Conservation (phyloP, 2,329 filamentous ascomycete genomes). For the Tolypocladium inflatum region DNA sequence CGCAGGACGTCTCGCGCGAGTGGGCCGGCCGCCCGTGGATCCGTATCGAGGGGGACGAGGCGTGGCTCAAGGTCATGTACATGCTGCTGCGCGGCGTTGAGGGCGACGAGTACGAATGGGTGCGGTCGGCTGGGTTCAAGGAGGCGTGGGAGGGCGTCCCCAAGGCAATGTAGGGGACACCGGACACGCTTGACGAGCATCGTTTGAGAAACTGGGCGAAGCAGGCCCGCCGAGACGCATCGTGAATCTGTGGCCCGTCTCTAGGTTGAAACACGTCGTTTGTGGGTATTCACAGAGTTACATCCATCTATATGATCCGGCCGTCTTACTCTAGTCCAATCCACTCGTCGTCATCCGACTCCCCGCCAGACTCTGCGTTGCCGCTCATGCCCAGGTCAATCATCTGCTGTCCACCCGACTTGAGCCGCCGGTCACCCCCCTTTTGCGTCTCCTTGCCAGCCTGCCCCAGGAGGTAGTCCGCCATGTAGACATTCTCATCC, state of each 20-base stretch:
- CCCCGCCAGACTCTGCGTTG: conserved; percentile 22
- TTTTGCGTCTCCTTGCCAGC: conserved; percentile 21
- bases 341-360: conserved; percentile 34
- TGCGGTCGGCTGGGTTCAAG: conserved; percentile 51
- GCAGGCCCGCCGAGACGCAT: background rate
- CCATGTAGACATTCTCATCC: conserved; percentile 81
- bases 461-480: conserved; percentile 67
- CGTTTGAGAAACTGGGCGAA: background rate
- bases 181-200: background rate
- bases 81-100: conserved; percentile 56
- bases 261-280: background rate
- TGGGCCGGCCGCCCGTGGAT: conserved; percentile 40
- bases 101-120: conserved; percentile 43
- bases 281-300: background rate
- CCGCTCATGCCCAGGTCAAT: conserved; percentile 21
- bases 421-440: conserved; percentile 11
- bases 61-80: conserved; percentile 52
- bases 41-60: conserved; percentile 40
- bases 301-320: conserved; percentile 2
- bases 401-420: conserved; percentile 10
- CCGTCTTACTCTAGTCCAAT: conserved; percentile 34
- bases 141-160: conserved; percentile 50
- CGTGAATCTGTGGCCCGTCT: background rate
- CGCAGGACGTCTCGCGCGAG: conserved; percentile 37
- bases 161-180: background rate